A percentile compares a stretch with the other conserved stretches of the same genome.
These are phyloP conservation scores for Amphicarpaea edgeworthii DNA, from an alignment of 306 rosid species.

Conservation along the genomic window DNA sequence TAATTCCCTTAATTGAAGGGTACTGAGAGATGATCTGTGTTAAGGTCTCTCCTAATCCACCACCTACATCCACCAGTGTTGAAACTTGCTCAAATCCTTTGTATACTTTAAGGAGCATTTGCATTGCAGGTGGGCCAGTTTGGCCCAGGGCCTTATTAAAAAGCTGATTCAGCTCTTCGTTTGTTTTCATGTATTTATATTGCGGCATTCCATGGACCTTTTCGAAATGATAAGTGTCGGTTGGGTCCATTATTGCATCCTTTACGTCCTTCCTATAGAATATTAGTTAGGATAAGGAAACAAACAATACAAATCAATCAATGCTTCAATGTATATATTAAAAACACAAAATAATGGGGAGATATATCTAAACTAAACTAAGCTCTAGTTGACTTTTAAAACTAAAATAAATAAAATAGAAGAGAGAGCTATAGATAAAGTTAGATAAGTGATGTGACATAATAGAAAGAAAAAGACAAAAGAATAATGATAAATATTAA, in stretches of 20 bases:
- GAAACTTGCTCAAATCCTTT: slow-evolving; percentile 14
- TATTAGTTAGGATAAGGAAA: background rate
- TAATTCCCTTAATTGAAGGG: slow-evolving; percentile 2
- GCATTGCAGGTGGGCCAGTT: background rate
- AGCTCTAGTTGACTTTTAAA: too few relatives aligned
- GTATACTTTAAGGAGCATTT: background rate
- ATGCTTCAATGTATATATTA: too few relatives aligned
- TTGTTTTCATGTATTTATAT: background rate
- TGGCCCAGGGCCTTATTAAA: background rate
- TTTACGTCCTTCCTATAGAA: slow-evolving; percentile 7
- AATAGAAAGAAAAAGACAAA: too few relatives aligned
- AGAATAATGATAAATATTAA: too few relatives aligned
- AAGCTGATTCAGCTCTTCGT: background rate
- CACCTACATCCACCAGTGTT: slow-evolving; percentile 17
- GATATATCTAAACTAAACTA: too few relatives aligned
- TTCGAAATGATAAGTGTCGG: background rate
- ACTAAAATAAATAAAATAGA: too few relatives aligned
- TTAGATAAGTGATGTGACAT: too few relatives aligned
- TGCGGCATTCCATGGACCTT: background rate
- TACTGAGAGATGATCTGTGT: background rate
- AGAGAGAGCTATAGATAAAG: too few relatives aligned
- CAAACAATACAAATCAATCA: background rate
- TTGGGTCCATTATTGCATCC: slow-evolving; percentile 10
- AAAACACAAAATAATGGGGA: background rate
- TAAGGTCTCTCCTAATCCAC: background rate